phyloP scores from a whole-genome alignment of 1,284 basidiomycete species.

The Papiliotrema nemorosa region DNA sequence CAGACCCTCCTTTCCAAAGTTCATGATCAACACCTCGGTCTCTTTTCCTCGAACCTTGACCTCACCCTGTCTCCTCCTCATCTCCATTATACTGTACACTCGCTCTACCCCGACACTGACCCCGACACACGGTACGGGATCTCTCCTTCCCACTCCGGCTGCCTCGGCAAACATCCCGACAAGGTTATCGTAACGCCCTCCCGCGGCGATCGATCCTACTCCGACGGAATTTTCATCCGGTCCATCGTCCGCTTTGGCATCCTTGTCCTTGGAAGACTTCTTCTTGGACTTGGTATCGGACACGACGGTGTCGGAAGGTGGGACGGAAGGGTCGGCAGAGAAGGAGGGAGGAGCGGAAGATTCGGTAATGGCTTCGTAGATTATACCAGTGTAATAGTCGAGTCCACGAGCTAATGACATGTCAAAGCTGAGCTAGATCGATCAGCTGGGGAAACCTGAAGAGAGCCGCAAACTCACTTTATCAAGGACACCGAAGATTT shows the following conservation, averaged over 20 bases:
- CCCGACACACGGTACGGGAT: constrained; percentile 82
- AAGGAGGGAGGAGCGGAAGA: constrained; percentile 86
- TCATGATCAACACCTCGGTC: constrained; percentile 92
- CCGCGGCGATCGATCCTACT: constrained; percentile 95
- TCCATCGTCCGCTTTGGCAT: constrained; percentile 48
- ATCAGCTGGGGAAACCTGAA: neutral
- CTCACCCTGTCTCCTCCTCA: constrained; percentile 71
- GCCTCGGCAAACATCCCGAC: constrained; percentile 88
- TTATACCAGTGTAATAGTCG: constrained; percentile 98
- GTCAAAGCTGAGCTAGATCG: constrained; percentile 81
- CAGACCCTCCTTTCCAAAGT: constrained; percentile 78
- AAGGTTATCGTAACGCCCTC: constrained; percentile 95
- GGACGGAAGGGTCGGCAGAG: constrained; percentile 56
- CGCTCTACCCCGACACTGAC: constrained; percentile 91
- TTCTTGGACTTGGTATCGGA: constrained; percentile 28
- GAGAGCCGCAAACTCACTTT: constrained; percentile 54
- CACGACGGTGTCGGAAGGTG: constrained; percentile 37
- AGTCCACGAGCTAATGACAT: constrained; percentile 92
- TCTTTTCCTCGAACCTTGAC: constrained; percentile 69
- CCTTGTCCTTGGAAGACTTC: constrained; percentile 49
- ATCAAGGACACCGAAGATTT: constrained; percentile 74
- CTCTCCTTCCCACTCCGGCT: constrained; percentile 59
- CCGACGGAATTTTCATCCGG: constrained; percentile 93
- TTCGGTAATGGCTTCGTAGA: constrained; percentile 94
- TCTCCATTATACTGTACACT: constrained; percentile 91